phyloP scores from a whole-genome alignment of 345 rosid genomes.

The Dimocarpus longan region DNA sequence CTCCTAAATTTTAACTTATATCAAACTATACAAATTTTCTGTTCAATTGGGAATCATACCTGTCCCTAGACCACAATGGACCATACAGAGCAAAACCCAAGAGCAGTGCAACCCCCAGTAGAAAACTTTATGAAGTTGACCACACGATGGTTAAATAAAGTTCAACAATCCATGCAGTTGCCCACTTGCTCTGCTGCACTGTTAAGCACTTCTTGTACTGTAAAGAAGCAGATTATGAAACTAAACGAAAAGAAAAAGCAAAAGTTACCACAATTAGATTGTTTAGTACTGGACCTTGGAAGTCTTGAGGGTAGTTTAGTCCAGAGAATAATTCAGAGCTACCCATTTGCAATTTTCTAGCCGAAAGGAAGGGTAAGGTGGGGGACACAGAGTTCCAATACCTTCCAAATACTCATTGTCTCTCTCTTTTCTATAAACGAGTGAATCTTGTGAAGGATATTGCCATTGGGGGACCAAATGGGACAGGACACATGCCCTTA shows the following conservation, averaged over 20 bases:
- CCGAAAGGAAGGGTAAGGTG: background rate
- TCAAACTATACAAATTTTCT: too few species aligned
- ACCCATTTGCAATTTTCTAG: conserved; percentile 2
- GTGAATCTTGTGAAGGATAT: conserved; percentile 27
- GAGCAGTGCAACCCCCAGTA: background rate
- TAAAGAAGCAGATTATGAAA: background rate
- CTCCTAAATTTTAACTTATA: too few species aligned
- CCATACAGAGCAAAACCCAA: background rate
- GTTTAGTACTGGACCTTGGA: background rate
- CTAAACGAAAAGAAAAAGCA: background rate
- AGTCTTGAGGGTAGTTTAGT: conserved; percentile 17
- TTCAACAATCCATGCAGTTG: background rate
- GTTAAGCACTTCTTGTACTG: background rate
- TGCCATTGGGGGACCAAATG: conserved; percentile 40
- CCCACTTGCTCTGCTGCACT: background rate
- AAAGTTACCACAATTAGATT: background rate
- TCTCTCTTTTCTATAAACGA: background rate
- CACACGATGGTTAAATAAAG: background rate
- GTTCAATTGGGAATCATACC: too few species aligned
- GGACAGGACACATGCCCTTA: background rate
- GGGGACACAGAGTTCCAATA: conserved; percentile 34
- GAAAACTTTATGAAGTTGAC: background rate
- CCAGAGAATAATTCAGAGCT: background rate
- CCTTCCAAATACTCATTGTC: conserved; percentile 30
- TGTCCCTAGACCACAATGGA: too few species aligned